phyloP scores from a whole-genome alignment of 2,329 filamentous ascomycete genomes.

The Apiospora sp. region DNA sequence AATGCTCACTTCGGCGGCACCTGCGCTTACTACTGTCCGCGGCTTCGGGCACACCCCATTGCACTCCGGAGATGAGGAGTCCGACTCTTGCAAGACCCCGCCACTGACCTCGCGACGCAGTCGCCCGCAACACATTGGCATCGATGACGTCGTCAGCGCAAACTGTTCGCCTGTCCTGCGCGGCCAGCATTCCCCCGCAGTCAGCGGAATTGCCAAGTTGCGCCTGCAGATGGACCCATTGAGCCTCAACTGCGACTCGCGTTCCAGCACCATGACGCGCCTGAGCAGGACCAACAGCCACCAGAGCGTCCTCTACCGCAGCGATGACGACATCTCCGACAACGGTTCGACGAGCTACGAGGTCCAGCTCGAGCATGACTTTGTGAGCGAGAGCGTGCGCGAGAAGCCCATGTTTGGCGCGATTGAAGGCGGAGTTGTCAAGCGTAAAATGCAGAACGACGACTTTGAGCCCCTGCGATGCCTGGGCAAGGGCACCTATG shows the following conservation, averaged over 20 bases:
- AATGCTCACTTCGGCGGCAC: slow-evolving; percentile 57
- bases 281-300: slow-evolving; percentile 62
- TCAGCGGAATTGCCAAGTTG: slow-evolving; percentile 82
- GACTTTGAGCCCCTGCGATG: slow-evolving; percentile 93
- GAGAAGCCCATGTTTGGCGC: slow-evolving; percentile 47
- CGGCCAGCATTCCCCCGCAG: slow-evolving; percentile 57
- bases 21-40: slow-evolving; percentile 63
- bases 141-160: slow-evolving; percentile 65
- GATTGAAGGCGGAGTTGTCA: slow-evolving; percentile 62
- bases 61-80: slow-evolving; percentile 65
- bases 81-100: slow-evolving; percentile 55
- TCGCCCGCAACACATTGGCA: slow-evolving; percentile 47
- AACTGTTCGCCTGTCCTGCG: slow-evolving; percentile 70
- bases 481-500: slow-evolving; percentile 95
- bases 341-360: slow-evolving; percentile 79
- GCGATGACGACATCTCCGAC: slow-evolving; percentile 75
- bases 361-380: slow-evolving; percentile 84
- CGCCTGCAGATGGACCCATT: slow-evolving; percentile 83
- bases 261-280: slow-evolving; percentile 56
- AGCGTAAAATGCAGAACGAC: slow-evolving; percentile 85
- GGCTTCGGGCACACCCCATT: slow-evolving; percentile 64
- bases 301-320: slow-evolving; percentile 63
- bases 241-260: slow-evolving; percentile 66
- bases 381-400: slow-evolving; percentile 72
- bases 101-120: slow-evolving; percentile 49